A percentile compares a stretch with the other conserved stretches of the same genome.
Evolutionary conservation across 257 asterid species (phyloP).

Genomic region (Capsicum rhomboideum): DNA sequence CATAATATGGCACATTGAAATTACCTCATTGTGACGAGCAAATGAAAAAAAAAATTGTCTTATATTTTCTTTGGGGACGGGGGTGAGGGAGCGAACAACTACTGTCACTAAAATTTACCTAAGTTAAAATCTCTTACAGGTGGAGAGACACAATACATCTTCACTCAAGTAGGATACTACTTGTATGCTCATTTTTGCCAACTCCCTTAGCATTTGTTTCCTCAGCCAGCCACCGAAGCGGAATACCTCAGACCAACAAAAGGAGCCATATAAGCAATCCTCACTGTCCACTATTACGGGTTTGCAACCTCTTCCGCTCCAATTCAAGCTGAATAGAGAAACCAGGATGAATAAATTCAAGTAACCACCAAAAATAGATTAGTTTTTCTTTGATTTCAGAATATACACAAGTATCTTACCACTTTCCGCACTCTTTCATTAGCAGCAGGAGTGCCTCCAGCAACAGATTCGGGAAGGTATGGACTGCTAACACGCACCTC

Average conservation of each 20-base stretch:
- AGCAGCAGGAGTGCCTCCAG: constrained; percentile 93
- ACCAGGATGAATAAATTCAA: neutral
- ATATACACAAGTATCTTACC: constrained; percentile 35
- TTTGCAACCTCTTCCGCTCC: constrained; percentile 36
- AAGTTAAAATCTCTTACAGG: neutral
- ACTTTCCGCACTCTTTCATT: constrained; percentile 96
- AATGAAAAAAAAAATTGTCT: neutral
- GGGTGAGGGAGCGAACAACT: neutral
- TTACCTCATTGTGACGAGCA: neutral
- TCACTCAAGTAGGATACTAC: neutral
- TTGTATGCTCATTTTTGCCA: neutral
- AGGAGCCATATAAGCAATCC: neutral
- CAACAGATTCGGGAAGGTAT: constrained; percentile 81
- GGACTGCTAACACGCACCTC: constrained; percentile 96
- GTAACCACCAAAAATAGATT: neutral
- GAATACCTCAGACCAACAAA: neutral
- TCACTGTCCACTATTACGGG: constrained; percentile 18
- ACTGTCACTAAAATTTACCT: neutral
- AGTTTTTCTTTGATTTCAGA: neutral
- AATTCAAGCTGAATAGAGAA: constrained; percentile 46
- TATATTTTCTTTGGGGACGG: neutral
- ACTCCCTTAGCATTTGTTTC: neutral
- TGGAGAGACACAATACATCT: neutral
- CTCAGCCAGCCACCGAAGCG: neutral
- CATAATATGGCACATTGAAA: neutral